Base-by-base conservation (phyloP, 2,329 filamentous ascomycete genomes). In the Colletotrichum sojae region DNA sequence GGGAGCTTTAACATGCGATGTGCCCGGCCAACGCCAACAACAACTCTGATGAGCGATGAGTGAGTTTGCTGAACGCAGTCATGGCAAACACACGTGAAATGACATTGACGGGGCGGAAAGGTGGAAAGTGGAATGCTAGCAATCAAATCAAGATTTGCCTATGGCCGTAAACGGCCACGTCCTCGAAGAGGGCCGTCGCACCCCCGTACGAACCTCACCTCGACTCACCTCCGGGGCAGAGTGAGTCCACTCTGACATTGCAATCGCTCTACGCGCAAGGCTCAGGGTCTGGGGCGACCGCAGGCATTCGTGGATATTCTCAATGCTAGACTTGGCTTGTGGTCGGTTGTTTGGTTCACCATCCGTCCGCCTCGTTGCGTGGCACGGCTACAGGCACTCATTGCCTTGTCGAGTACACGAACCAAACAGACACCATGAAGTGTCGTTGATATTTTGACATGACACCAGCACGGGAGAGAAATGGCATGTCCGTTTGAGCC, bases 91-190 rank as follows among this genome's bases (percentile, higher is more conserved):
- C 59, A 65, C 64, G 46, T 57, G 64, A 54, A 59, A 54, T 65
- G 61, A 49, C 40, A 20, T 54, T n/a, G 27, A 20, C 31, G 31
- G 31, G 31, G 31, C 31, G 31, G 31, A 27, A 60, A 55, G 40
- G 43, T 60, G 61, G 48, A 40, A 69, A 66, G 49, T 60, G 62
- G 66, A 69, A 69, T 69, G 66, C 62, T 65, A 54, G 46, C 61
- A 66, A 69, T 69, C 60, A 63, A 53, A 36, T 25, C 51, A 55
- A 27, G 27, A 25, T 22, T 55, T 49, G n/a, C 18, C 13, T 46
- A 20, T 22, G 52, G 62, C 55, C 54, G 51, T 48, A 43, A 45
- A 40, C 36, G 45, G 53, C 31, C 31, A 36, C 31, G 31, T 36
- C 31, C 31, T 10, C 31, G 27, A 31, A 18, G 46, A 43, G 13